phyloP scores from a whole-genome alignment of 2,329 filamentous ascomycete genomes.

The Aspergillus arachidicola region DNA sequence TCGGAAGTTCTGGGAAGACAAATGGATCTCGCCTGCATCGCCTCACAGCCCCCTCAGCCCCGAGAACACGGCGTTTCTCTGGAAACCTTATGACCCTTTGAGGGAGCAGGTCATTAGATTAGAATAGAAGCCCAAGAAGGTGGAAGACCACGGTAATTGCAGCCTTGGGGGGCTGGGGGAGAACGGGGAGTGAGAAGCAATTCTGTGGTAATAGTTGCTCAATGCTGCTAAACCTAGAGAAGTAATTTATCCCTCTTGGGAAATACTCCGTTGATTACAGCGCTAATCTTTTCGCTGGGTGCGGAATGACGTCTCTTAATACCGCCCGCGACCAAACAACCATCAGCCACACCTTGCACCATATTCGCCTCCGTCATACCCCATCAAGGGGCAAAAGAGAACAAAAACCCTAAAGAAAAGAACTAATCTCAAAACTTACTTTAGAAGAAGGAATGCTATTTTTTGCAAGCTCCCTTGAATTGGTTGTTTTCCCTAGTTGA shows the following conservation, averaged over 20 bases:
- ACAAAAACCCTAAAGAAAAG: background rate
- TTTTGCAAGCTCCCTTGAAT: slow-evolving; percentile 19
- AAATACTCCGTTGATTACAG: background rate
- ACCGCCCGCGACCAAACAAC: background rate
- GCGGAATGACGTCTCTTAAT: slow-evolving; percentile 31
- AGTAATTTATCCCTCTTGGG: slow-evolving; percentile 2
- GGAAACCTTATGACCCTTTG: slow-evolving; percentile 2
- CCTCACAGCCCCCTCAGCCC: slow-evolving; percentile 21
- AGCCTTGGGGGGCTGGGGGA: background rate
- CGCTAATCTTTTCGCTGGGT: slow-evolving; percentile 2
- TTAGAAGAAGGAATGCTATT: slow-evolving; percentile 27
- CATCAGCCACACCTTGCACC: background rate
- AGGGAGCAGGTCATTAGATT: background rate
- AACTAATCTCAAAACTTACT: background rate
- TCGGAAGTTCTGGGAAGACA: slow-evolving; percentile 24
- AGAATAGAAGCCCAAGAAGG: background rate
- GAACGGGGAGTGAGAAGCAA: background rate
- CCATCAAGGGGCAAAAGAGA: background rate
- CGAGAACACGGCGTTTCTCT: slow-evolving; percentile 7
- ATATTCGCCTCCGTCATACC: background rate
- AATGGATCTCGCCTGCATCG: slow-evolving; percentile 29
- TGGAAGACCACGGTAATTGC: background rate
- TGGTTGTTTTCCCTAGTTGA: slow-evolving; percentile 21
- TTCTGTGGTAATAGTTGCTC: background rate
- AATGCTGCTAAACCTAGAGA: slow-evolving; percentile 1